Evolutionary conservation across 768 basidiomycete species (phyloP), one percentile per base, ranked within the genome.

Genomic region (Exidia glandulosa): DNA sequence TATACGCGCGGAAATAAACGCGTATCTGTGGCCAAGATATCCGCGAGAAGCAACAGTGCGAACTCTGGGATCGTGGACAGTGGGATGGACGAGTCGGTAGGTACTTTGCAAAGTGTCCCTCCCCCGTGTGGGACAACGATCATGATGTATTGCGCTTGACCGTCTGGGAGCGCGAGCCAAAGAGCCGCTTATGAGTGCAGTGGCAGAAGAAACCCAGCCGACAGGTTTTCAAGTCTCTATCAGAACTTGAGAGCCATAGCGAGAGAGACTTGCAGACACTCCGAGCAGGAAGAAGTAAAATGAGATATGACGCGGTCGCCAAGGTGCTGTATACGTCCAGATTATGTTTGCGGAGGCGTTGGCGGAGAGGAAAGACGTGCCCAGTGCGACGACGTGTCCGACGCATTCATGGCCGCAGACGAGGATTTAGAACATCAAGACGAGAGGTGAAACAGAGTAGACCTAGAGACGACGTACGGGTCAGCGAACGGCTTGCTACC

Each of bases 131-230:
- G 88, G 6, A 90, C 82, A 32, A 88, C 82, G 6, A n/a, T n/a
- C n/a, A n/a, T n/a, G n/a, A 88, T 77, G 67, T 83, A 90, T 68
- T 90, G 89, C 0, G 88, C 88, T 73, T 90, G 90, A 1, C 84
- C 87, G 13, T 87, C 87, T 4, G 83, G 83, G 2, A 87, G 78
- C 25, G 70, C 23, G 82, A 81, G 57, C 89, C 89, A 65, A 90
- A 87, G 12, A 88, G 74, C 31, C 70, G 70, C 9, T 84, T 79
- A 58, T 81, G 71, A 0, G 80, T 73, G 68, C 89, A 89, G 56
- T 88, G 79, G 36, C 78, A 83, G 6, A 86, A 88, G 67, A 84
- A 88, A 19, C 89, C 89, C 27, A 86, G 65, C 2, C 84, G 82
- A 66, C 87, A 90, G 56, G 82, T 80, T 57, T 89, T 91, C 57